These are phyloP conservation scores for Trypanosoma scelopori DNA, from an alignment of 208 protist genomes.

Conservation along the genomic window DNA sequence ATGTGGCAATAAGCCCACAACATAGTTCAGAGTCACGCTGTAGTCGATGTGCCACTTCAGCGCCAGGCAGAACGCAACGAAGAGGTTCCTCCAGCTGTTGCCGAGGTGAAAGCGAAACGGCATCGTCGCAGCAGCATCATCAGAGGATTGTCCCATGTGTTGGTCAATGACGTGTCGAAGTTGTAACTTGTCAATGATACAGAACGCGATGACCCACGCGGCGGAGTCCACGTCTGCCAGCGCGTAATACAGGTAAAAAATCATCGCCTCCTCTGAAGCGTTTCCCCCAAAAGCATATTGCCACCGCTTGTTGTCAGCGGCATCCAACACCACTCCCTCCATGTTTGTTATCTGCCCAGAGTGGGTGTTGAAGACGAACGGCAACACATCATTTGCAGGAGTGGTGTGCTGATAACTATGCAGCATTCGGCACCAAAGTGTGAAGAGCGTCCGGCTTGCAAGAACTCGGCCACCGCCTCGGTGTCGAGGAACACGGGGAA, in stretches of 20 bases:
- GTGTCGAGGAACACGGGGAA: background rate
- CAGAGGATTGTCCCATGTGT: conserved; percentile 5
- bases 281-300: conserved; percentile 11
- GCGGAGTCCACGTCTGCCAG: conserved; percentile 51
- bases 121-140: background rate
- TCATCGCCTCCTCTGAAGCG: conserved; percentile 43
- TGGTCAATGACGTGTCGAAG: conserved; percentile 45
- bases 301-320: conserved; percentile 33
- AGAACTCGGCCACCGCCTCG: background rate
- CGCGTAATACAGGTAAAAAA: conserved; percentile 54
- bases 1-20: conserved; percentile 53
- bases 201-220: conserved; percentile 75
- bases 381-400: background rate
- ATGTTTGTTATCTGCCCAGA: background rate
- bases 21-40: conserved; percentile 50
- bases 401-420: conserved; percentile 16
- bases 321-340: background rate
- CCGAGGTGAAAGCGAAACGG: conserved; percentile 15
- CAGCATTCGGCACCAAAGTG: conserved; percentile 30
- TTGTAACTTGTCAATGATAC: conserved; percentile 69
- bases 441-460: conserved; percentile 18
- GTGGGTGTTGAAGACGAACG: conserved; percentile 3
- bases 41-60: conserved; percentile 82
- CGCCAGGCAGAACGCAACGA: conserved; percentile 63
- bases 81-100: conserved; percentile 41